Percentiles rank a stretch among this genome's conserved stretches.
Conservation (phyloP, 1,284 basidiomycete genomes). For the Chiua sp. region DNA sequence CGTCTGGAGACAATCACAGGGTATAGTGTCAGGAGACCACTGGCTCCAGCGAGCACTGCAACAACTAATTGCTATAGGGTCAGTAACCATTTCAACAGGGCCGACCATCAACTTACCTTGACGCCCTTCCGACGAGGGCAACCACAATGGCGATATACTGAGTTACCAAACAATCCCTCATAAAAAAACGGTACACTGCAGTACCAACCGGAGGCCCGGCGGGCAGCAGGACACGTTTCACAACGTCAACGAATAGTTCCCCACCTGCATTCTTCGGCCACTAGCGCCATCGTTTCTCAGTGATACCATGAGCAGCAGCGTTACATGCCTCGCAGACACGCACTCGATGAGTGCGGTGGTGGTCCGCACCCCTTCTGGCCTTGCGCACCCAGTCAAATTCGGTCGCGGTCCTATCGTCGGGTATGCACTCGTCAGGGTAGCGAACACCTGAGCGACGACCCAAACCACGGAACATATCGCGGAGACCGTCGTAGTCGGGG, state of each 20-base stretch:
- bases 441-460: slow-evolving; percentile 41
- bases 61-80: background rate
- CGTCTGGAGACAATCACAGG: background rate
- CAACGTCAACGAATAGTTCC: slow-evolving; percentile 7
- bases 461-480: slow-evolving; percentile 78
- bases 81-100: background rate
- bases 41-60: slow-evolving; percentile 3
- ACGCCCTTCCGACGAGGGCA: slow-evolving; percentile 2
- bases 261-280: background rate
- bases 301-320: slow-evolving; percentile 31
- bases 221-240: background rate
- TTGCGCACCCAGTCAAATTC: slow-evolving; percentile 35
- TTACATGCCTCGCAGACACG: slow-evolving; percentile 40
- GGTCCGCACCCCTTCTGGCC: slow-evolving; percentile 14
- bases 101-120: slow-evolving; percentile 9
- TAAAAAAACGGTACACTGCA: slow-evolving; percentile 3
- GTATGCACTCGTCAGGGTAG: slow-evolving; percentile 55
- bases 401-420: slow-evolving; percentile 43
- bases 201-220: background rate
- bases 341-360: slow-evolving; percentile 27
- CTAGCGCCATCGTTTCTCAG: slow-evolving; percentile 35
- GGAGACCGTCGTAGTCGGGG: slow-evolving; percentile 88
- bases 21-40: background rate
- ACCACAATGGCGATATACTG: background rate
- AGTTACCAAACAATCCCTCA: slow-evolving; percentile 5